Evolutionary conservation across 345 rosid species (phyloP).

Genomic region (Microcos paniculata): DNA sequence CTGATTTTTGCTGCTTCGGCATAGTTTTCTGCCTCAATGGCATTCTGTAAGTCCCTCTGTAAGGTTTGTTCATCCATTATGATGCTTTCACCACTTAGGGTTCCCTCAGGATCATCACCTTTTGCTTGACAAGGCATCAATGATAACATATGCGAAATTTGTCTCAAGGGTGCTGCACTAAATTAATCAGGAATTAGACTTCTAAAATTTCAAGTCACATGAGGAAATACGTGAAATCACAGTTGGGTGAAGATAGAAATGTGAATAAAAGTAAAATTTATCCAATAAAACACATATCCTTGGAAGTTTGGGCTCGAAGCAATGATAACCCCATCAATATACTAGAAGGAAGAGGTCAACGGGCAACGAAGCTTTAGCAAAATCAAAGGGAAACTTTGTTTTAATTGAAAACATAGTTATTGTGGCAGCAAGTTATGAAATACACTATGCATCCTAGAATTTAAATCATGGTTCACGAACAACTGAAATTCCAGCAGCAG

Average conservation of each 20-base stretch:
- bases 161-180: constrained; percentile 33
- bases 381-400: no score
- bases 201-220: background rate
- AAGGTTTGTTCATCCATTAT: constrained; percentile 59
- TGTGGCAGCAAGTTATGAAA: no score
- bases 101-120: constrained; percentile 56
- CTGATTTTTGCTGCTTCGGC: constrained; percentile 78
- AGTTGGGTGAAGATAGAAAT: background rate
- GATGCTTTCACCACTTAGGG: constrained; percentile 47
- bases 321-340: background rate
- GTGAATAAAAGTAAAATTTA: background rate
- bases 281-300: background rate
- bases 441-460: no score
- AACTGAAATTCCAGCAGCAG: no score
- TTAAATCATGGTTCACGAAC: no score
- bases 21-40: constrained; percentile 85
- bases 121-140: constrained; percentile 44
- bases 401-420: no score
- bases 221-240: background rate
- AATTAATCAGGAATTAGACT: constrained; percentile 23
- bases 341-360: background rate
- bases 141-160: constrained; percentile 22
- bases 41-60: constrained; percentile 54
- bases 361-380: background rate
- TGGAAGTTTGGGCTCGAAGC: background rate